These are phyloP conservation scores for Vigna hirtella DNA, from an alignment of 306 rosid genomes.

Conservation along the genomic window DNA sequence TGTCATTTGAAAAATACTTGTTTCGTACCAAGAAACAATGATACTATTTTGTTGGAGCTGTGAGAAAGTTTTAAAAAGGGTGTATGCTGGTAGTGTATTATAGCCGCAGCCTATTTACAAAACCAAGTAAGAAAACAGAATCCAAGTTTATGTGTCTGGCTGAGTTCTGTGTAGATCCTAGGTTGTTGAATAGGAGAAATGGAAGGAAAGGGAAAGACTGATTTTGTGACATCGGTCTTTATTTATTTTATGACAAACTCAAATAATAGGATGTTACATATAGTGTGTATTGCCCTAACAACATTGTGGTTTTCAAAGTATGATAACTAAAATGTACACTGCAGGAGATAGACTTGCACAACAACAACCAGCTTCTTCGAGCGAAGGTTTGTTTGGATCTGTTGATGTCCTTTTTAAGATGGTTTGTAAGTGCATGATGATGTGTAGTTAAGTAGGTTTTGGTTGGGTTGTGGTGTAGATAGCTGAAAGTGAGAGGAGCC, in stretches of 20 bases:
- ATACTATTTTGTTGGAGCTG: not conserved
- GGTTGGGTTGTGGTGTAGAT: slow-evolving; percentile 54
- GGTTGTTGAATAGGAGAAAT: not conserved
- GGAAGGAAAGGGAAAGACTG: not conserved
- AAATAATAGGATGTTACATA: not conserved
- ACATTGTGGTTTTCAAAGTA: not conserved
- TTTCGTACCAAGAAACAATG: not conserved
- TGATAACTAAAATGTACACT: slow-evolving; percentile 28
- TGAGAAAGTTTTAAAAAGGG: not conserved
- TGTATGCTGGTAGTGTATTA: not conserved
- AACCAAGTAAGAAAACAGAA: not conserved
- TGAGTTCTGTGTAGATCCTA: not conserved
- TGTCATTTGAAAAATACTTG: slow-evolving; percentile 4
- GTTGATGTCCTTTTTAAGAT: not conserved
- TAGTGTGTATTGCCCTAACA: not conserved
- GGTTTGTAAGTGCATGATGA: not conserved
- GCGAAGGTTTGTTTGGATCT: slow-evolving; percentile 64
- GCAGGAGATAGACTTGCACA: slow-evolving; percentile 95
- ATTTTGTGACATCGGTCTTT: not conserved
- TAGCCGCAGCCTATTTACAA: not conserved
- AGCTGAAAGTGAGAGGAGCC: slow-evolving; percentile 82
- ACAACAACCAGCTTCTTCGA: slow-evolving; percentile 83
- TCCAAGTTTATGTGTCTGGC: not conserved
- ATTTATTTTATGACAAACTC: not conserved
- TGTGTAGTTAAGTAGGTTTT: not conserved